Base-by-base conservation (phyloP, 176 grass and related monocot genomes). In the Poa pratensis region DNA sequence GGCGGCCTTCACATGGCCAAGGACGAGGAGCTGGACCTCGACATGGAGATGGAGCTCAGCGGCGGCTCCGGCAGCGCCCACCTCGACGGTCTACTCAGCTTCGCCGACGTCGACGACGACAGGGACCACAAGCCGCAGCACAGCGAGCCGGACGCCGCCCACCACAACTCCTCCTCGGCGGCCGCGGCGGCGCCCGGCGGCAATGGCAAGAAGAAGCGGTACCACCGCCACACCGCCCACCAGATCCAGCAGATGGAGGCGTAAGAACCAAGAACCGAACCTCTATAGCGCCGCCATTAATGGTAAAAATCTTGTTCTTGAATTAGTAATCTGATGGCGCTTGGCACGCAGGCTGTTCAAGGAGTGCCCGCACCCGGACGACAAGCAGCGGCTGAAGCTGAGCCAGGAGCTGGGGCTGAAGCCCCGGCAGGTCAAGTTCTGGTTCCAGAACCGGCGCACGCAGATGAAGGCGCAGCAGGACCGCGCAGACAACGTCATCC, bases 241-340 rank as follows among this genome's bases (percentile, higher is more conserved):
- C 96, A 99, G 96, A 99, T 99, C 74, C 94, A 99, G 73, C 89
- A 96, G 87, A 99, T 99, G 96, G 96, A 99, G 83, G 84, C 96
- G 96, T 99, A 87, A 85, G 94, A 79, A 9, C 9, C 37, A 5
- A 14, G 52, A 34, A 42, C 26, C 49, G 26, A 26, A 35, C 57
- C 50, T 19, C n/a, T 13, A 14, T 51, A 51, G 49, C 49, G 49
- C 49, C 30, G 5, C 30, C 64, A 67, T 74, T 49, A 75, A 75
- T 75, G 69, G 9, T 16, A 8, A 30, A 18, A 50, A 37, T 68
- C 32, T 68, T 75, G 15, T 75, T 75, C 69, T 22, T 26, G 39
- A 45, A 24, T 71, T 48, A 23, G 6, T 50, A 75, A 74, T 28
- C 14, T 27, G 3, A 54, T 53, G 10, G 20, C 13, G 7, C 7